These are phyloP conservation scores for Cornus kousa DNA, from an alignment of 148 eudicot genomes.

Conservation along the genomic window DNA sequence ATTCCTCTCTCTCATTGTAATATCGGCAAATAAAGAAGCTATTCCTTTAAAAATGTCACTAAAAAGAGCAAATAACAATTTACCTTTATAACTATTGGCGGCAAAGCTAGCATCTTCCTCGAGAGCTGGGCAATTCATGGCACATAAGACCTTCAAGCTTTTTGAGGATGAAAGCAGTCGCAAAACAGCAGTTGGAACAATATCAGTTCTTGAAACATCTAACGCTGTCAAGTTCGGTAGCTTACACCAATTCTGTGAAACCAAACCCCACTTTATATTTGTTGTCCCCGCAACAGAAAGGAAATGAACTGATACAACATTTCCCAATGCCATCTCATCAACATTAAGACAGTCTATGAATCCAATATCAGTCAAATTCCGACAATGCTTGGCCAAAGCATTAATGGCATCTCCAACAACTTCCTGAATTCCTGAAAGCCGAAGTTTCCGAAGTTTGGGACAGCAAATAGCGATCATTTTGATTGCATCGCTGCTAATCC, in stretches of 20 bases:
- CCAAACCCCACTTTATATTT: constrained; percentile 72
- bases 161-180: constrained; percentile 48
- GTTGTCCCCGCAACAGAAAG: constrained; percentile 85
- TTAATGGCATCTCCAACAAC: constrained; percentile 67
- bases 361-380: constrained; percentile 63
- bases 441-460: constrained; percentile 45
- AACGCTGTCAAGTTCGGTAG: constrained; percentile 68
- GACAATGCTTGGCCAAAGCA: constrained; percentile 65
- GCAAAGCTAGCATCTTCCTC: constrained; percentile 65
- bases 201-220: constrained; percentile 89
- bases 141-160: constrained; percentile 77
- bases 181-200: constrained; percentile 46
- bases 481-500: constrained; percentile 71
- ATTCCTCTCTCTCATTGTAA: constrained; percentile 49
- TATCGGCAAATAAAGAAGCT: constrained; percentile 60
- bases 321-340: constrained; percentile 73
- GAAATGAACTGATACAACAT: constrained; percentile 54
- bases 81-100: constrained; percentile 51
- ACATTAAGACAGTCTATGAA: constrained; percentile 76
- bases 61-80: constrained; percentile 56
- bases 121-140: constrained; percentile 63
- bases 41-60: constrained; percentile 62
- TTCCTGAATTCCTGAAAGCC: constrained; percentile 77
- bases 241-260: constrained; percentile 59
- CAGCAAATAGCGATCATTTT: constrained; percentile 77